Conservation (phyloP, 805 yeast genomes). For the Candida anglica region DNA sequence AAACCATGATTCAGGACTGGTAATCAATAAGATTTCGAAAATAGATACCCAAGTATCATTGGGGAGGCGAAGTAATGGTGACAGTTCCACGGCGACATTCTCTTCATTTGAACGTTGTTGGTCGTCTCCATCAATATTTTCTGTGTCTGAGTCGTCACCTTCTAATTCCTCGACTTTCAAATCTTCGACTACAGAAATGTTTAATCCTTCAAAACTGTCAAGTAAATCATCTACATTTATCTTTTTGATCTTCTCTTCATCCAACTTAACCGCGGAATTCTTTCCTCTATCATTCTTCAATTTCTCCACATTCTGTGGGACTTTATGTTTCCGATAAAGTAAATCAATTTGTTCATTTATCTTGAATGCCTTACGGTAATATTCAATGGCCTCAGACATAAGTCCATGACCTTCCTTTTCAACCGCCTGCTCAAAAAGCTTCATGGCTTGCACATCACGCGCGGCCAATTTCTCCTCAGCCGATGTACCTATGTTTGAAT, state of each 20-base stretch:
- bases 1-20: slow-evolving; percentile 64
- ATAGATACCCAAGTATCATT: slow-evolving; percentile 55
- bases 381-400: slow-evolving; percentile 76
- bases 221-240: slow-evolving; percentile 42
- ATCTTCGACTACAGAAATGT: slow-evolving; percentile 3
- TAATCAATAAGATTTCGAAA: slow-evolving; percentile 41
- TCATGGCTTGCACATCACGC: slow-evolving; percentile 49
- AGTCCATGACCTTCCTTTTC: slow-evolving; percentile 69
- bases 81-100: slow-evolving; percentile 9
- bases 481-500: too few relatives aligned
- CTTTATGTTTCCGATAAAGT: slow-evolving; percentile 55
- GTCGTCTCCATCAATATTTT: not conserved
- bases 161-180: not conserved
- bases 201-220: slow-evolving; percentile 27
- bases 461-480: too few relatives aligned
- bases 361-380: slow-evolving; percentile 68
- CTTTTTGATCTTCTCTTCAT: slow-evolving; percentile 31
- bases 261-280: slow-evolving; percentile 25
- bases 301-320: slow-evolving; percentile 36
- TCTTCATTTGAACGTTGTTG: slow-evolving; percentile 22
- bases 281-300: slow-evolving; percentile 21
- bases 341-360: slow-evolving; percentile 59
- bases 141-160: not conserved
- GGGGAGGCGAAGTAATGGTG: slow-evolving; percentile 39
- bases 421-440: slow-evolving; percentile 65